Evolutionary conservation across 129 eudicot genomes (phyloP), one percentile per base, ranked within the genome.

Genomic region (Lactuca saligna): DNA sequence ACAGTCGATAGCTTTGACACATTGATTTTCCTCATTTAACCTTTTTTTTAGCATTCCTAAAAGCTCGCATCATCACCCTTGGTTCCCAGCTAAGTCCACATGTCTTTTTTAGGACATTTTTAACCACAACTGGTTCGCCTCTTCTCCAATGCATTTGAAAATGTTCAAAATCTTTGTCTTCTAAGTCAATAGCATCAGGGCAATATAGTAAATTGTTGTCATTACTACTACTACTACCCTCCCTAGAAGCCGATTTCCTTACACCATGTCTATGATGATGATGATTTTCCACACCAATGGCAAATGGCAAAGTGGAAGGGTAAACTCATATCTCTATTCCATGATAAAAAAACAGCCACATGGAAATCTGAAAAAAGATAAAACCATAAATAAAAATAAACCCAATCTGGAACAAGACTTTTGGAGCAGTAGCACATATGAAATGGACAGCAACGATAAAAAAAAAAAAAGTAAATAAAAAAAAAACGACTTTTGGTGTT

Each of bases 71-170:
- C 96, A 91, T 91, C 41, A 91, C 97, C 96, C 75, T 66, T 50
- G 97, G 97, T 57, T 86, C 96, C 97, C 97, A 91, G 74, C 97
- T 91, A 63, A 91, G 88, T 54, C 96, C 96, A 13, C 84, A 83
- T 3, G 88, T 81, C 57, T 66, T 83, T 65, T 61, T 58, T 16
- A 72, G 72, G 12, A 83, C 83, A 68, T 91, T 83, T 78, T 87
- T 85, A 25, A 91, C 90, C 48, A 91, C 75, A 29, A 91, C 91
- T 3, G 97, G 97, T 75, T 91, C 96, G 48, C 97, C 97, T 70
- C 71, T 82, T 67, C 75, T 86, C 97, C 97, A 91, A 56, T 91
- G 97, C 88, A 72, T 80, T 78, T 88, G 96, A 66, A 91, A 91
- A 88, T 91, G 97, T 63, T 82, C 86, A 61, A 80, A 83, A 10